phyloP scores from a whole-genome alignment of 345 rosid genomes.

The Bretschneidera sinensis region DNA sequence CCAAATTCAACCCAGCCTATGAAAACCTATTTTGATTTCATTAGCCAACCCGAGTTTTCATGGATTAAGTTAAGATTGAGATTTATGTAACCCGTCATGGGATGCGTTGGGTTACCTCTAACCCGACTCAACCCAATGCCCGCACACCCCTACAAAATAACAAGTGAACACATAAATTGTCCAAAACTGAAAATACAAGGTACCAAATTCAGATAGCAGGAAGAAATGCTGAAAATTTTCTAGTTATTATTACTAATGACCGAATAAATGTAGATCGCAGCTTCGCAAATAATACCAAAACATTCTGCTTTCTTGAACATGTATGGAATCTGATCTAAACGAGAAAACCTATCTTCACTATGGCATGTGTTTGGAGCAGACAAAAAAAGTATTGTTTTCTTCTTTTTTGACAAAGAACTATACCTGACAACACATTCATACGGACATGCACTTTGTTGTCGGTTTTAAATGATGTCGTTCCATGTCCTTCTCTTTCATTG shows the following conservation, averaged over 20 bases:
- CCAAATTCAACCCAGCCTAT: too few species aligned
- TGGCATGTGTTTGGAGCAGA: conserved; percentile 16
- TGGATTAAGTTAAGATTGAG: too few species aligned
- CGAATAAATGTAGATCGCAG: conserved; percentile 18
- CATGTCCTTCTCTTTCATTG: not conserved
- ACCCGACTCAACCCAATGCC: too few species aligned
- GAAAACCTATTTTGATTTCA: too few species aligned
- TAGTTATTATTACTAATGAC: conserved; percentile 19
- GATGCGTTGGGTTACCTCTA: too few species aligned
- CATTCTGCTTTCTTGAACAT: conserved; percentile 10
- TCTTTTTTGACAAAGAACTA: not conserved
- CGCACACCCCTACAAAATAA: too few species aligned
- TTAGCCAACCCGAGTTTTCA: too few species aligned
- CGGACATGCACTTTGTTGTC: not conserved
- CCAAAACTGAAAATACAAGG: not conserved
- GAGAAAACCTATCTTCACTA: conserved; percentile 20
- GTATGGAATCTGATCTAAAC: conserved; percentile 16
- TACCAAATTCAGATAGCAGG: not conserved
- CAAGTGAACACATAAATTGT: not conserved
- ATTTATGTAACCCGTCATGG: too few species aligned
- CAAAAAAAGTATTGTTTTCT: conserved; percentile 10
- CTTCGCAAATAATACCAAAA: conserved; percentile 7
- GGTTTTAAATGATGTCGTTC: conserved; percentile 7
- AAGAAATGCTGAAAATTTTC: conserved; percentile 6
- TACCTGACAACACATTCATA: conserved; percentile 3